Evolutionary conservation across 192 early-diverging fungal genomes (phyloP), one percentile per base, ranked within the genome.

Genomic region (Coemansia sp.): DNA sequence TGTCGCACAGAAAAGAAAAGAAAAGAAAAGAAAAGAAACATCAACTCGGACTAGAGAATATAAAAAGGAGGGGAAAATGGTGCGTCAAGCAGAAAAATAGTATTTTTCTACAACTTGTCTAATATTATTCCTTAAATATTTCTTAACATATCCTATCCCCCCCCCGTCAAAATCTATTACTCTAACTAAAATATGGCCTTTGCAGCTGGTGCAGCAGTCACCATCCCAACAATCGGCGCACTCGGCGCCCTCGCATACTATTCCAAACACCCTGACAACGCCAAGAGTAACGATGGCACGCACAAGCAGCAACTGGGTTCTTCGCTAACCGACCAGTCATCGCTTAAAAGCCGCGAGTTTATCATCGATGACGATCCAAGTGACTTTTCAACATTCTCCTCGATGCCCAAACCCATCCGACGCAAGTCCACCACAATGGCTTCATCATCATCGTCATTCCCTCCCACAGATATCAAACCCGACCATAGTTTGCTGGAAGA

Each of bases 151-250:
- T n/a, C 28, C n/a, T 8, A 57, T 31, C 32, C 5, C n/a, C n/a
- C 22, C 22, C 22, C 22, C 22, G 22, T 25, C 22, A 25, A 25
- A 57, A 7, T 2, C 16, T 7, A 42, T 17, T 20, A 4, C 11
- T 20, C 34, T 28, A 5, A 30, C 34, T 22, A 12, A 62, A 62
- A 36, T 31, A 80, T 80, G 78, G 78, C 78, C 31, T 72, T 80
- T 66, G 78, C 78, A 69, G 78, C 78, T 20, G 78, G 73, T 11
- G 78, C 78, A 65, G 78, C 78, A 56, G 69, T 80, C 8, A 75
- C 73, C n/a, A 55, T 75, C 14, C 78, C 78, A 22, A 69, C 78
- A 20, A 22, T 80, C 49, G 50, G 69, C 20, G 78, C 78, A 0
- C 33, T 80, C 32, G 59, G 78, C 69, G 66, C 73, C 22, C 67